These are phyloP conservation scores for Gracilaria gracilis DNA, from an alignment of 23 red algal genomes.

Conservation along the genomic window DNA sequence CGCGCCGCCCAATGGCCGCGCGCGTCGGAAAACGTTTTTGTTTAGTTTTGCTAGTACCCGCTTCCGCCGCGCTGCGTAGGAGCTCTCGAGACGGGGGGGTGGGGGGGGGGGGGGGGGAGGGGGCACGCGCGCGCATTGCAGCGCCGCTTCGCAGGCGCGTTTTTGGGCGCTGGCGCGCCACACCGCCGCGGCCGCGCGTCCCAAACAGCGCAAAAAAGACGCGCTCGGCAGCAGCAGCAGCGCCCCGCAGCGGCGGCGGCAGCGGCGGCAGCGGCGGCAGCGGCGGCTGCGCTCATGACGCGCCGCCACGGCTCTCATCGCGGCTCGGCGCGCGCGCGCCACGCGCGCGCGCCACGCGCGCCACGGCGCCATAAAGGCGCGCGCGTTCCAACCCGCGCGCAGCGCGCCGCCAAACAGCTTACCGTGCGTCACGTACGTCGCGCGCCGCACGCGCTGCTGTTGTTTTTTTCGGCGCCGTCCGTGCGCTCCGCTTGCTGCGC, in stretches of 20 bases:
- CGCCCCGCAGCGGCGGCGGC: neutral
- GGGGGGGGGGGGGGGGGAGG: too few relatives aligned
- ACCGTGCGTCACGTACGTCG: neutral
- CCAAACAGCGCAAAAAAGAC: too few relatives aligned
- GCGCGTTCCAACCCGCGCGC: neutral
- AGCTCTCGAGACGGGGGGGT: too few relatives aligned
- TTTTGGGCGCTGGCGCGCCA: neutral
- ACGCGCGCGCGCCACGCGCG: too few relatives aligned
- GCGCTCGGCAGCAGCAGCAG: too few relatives aligned
- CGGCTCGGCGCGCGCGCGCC: too few relatives aligned
- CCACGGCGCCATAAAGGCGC: neutral
- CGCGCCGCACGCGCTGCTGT: neutral
- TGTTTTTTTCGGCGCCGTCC: too few relatives aligned
- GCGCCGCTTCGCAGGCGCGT: neutral
- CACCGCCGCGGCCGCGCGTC: too few relatives aligned
- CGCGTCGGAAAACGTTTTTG: too few relatives aligned
- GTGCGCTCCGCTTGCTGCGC: neutral
- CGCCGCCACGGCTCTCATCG: neutral
- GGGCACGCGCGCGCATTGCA: neutral
- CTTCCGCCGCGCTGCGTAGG: too few relatives aligned
- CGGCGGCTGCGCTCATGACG: neutral
- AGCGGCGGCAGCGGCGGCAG: neutral
- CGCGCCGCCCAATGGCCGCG: too few relatives aligned
- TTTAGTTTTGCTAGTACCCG: too few relatives aligned
- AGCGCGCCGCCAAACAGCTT: neutral